Percentiles rank a stretch among this genome's conserved stretches.
phyloP scores from a whole-genome alignment of 164 flowering plant genomes.

The Vitis cinerea region DNA sequence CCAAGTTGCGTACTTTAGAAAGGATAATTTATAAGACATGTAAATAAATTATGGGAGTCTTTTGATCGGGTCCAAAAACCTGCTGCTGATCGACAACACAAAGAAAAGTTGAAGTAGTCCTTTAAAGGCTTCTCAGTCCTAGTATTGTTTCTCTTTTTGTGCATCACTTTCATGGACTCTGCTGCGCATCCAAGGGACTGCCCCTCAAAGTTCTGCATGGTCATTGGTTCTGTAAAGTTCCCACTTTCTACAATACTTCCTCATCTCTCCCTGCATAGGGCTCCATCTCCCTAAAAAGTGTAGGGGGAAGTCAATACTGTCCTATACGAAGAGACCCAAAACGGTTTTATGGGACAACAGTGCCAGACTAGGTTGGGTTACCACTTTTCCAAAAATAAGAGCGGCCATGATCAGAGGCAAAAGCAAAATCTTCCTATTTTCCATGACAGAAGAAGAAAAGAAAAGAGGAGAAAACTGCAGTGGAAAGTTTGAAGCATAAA shows the following conservation, averaged over 20 bases:
- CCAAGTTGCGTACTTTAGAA: too few relatives aligned
- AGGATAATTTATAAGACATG: too few relatives aligned
- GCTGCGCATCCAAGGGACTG: neutral
- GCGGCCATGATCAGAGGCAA: neutral
- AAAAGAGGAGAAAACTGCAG: neutral
- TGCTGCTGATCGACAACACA: slow-evolving; percentile 18
- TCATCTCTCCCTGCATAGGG: too few relatives aligned
- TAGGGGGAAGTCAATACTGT: neutral
- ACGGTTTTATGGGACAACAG: neutral
- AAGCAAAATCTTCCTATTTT: neutral
- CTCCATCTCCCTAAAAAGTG: neutral
- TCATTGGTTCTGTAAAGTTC: neutral
- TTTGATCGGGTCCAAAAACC: slow-evolving; percentile 15
- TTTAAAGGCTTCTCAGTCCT: neutral
- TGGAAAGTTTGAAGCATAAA: neutral
- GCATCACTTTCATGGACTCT: slow-evolving; percentile 3
- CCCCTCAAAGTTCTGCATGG: neutral
- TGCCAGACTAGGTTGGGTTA: neutral
- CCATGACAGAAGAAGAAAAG: neutral
- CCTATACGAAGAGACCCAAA: neutral
- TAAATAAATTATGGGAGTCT: too few relatives aligned
- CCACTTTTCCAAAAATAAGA: too few relatives aligned
- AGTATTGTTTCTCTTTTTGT: slow-evolving; percentile 1
- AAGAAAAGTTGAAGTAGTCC: slow-evolving; percentile 13
- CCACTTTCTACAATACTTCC: neutral